Percentiles rank a stretch among this genome's conserved stretches.
These are phyloP conservation scores for Colletotrichum liriopes DNA, from an alignment of 2,329 filamentous ascomycete genomes.

Conservation along the genomic window DNA sequence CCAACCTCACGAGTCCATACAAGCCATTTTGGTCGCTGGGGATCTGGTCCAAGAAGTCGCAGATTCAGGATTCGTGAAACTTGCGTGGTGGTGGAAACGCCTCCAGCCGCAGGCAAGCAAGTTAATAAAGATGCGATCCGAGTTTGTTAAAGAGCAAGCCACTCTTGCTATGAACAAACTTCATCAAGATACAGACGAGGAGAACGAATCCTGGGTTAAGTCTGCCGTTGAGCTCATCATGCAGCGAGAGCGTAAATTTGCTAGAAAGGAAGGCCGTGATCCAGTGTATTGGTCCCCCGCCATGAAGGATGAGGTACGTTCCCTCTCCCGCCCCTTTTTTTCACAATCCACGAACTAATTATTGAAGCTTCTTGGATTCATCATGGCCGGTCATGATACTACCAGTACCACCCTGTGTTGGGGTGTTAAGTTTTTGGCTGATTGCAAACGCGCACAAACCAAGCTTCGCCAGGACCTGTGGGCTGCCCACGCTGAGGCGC, in stretches of 20 bases:
- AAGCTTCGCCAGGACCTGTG: constrained; percentile 20
- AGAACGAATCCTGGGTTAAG: constrained; percentile 1
- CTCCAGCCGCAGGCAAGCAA: not conserved
- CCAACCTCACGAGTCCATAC: not conserved
- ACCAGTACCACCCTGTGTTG: constrained; percentile 47
- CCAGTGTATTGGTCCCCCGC: constrained; percentile 6
- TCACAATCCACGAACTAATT: not conserved
- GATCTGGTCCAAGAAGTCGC: not conserved
- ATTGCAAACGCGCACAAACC: not conserved
- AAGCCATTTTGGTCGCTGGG: not conserved
- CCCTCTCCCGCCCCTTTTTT: rapidly evolving
- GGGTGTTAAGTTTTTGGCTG: constrained; percentile 45
- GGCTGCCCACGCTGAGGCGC: constrained; percentile 32
- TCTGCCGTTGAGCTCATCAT: constrained; percentile 21
- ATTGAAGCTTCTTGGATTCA: not conserved
- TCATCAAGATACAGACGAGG: not conserved
- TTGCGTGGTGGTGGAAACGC: constrained; percentile 9
- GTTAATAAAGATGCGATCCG: not conserved
- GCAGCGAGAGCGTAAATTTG: constrained; percentile 3
- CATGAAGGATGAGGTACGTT: constrained; percentile 29
- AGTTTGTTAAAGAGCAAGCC: constrained; percentile 3
- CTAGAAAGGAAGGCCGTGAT: constrained; percentile 28
- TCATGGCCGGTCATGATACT: constrained; percentile 48
- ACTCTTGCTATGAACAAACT: not conserved
- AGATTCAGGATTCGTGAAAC: not conserved